Evolutionary conservation across 768 basidiomycete species (phyloP).

Genomic region (Pholiota conissans): DNA sequence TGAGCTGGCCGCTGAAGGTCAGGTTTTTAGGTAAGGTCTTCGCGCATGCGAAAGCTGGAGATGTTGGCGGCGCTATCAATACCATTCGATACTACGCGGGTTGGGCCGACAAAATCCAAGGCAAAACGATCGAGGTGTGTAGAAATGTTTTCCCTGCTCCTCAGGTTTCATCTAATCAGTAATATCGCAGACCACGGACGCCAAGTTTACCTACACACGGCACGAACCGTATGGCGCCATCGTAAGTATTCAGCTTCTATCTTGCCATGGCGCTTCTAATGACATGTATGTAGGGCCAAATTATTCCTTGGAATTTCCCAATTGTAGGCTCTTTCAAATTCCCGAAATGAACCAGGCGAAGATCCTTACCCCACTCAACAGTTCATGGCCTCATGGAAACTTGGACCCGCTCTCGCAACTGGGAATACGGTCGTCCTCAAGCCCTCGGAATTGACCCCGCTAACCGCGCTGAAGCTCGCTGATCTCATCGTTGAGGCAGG

Average conservation of each 20-base stretch:
- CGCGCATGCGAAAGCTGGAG: conserved; percentile 27
- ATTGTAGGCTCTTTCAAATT: conserved; percentile 26
- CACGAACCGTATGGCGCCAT: conserved; percentile 66
- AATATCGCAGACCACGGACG: conserved; percentile 41
- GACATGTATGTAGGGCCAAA: conserved; percentile 32
- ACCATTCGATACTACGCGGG: conserved; percentile 81
- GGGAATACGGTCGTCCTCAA: conserved; percentile 80
- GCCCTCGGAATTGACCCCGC: conserved; percentile 78
- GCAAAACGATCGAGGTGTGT: conserved; percentile 67
- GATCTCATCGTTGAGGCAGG: conserved; percentile 71
- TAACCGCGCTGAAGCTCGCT: conserved; percentile 59
- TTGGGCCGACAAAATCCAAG: conserved; percentile 85
- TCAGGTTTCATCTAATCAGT: not conserved
- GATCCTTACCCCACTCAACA: conserved; percentile 22
- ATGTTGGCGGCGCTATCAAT: conserved; percentile 47
- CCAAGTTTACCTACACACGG: conserved; percentile 65
- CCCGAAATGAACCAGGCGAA: not conserved
- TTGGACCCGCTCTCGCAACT: conserved; percentile 81
- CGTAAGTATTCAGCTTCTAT: not conserved
- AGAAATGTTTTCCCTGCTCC: too few species aligned
- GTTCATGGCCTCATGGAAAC: conserved; percentile 73
- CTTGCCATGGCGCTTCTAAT: not conserved
- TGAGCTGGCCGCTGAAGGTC: conserved; percentile 34
- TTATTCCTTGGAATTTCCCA: conserved; percentile 75
- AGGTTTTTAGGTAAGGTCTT: conserved; percentile 51